Base-by-base conservation (phyloP, 805 yeast genomes). In the Tetrapisispora iriomotensis region DNA sequence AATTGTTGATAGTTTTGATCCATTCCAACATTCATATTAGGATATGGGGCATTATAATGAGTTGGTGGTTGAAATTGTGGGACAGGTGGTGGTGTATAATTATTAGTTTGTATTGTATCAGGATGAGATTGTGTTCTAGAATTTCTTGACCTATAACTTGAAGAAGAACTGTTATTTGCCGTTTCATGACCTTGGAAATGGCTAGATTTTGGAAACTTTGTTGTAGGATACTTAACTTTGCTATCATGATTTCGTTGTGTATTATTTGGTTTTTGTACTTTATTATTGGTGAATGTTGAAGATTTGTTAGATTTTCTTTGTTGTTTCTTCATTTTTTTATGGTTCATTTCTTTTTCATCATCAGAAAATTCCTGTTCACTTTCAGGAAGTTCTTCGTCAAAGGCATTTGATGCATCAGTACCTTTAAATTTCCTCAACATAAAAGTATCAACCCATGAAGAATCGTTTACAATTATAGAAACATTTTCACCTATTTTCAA, bases 311-410 rank as follows among this genome's bases (percentile, higher is more conserved):
- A 69, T 44, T 68, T 70, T 49, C 73, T 75, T 60, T 74, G 74
- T 42, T 72, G 73, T 61, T 81, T 84, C 57, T 72, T 78, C 18
- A 68, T 60, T 38, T 71, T 74, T 54, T 82, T 88, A 33, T 74
- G 74, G 26, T 74, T 79, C 49, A 77, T 72, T 58, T 92, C 97
- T 44, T 74, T 75, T 55, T 90, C 97, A 60, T 92, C 97, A 58
- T 92, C 97, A 1, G 96, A 84, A 49, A 80, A 90, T 56, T 90
- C 97, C 58, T 85, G 94, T 58, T 92, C 97, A 23, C 83, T 94
- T 49, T 79, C 87, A 0, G 95, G 86, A 23, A 90, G 62, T 53
- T 92, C 98, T 62, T 92, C 97, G 59, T 92, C 98, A 56, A 85
- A 82, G 58, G 85, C 79, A 51, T 92, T 92, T 53, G 94, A 82